Conservation (phyloP, 805 yeast genomes). For the Teunomyces cretensis region DNA sequence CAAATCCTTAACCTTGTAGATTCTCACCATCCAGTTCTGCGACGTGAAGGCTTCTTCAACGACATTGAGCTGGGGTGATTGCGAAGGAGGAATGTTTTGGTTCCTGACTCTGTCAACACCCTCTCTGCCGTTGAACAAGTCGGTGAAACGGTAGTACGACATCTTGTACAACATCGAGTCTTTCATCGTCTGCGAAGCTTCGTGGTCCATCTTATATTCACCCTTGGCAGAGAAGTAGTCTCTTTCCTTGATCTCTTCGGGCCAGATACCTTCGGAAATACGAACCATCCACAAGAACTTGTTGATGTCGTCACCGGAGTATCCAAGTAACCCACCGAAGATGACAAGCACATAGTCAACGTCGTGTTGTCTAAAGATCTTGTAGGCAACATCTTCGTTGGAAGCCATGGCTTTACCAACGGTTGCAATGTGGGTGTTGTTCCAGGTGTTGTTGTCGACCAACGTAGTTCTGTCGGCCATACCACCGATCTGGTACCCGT, state of each 20-base stretch:
- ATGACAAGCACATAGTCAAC: slow-evolving; percentile 92
- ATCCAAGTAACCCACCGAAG: slow-evolving; percentile 93
- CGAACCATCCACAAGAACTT: slow-evolving; percentile 99
- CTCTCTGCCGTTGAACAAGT: slow-evolving; percentile 58
- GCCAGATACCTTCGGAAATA: slow-evolving; percentile 99
- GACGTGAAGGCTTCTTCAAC: slow-evolving; percentile 94
- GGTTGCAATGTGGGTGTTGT: slow-evolving; percentile 97
- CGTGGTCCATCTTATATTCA: slow-evolving; percentile 81
- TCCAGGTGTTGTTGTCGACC: slow-evolving; percentile 99
- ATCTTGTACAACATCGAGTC: slow-evolving; percentile 92
- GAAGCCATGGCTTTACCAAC: slow-evolving; percentile 98
- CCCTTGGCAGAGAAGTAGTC: slow-evolving; percentile 81
- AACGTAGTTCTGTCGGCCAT: slow-evolving; percentile 99
- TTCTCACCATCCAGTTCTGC: slow-evolving; percentile 95
- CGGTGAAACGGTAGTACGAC: slow-evolving; percentile 85
- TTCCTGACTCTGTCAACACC: slow-evolving; percentile 86
- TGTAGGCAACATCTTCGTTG: slow-evolving; percentile 81
- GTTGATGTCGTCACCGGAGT: slow-evolving; percentile 93
- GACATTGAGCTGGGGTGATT: slow-evolving; percentile 58
- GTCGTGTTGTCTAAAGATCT: slow-evolving; percentile 84
- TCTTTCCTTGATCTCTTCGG: slow-evolving; percentile 91
- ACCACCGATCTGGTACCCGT: slow-evolving; percentile 99
- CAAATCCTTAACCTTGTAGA: slow-evolving; percentile 85
- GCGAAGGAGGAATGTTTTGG: slow-evolving; percentile 61
- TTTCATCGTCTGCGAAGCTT: slow-evolving; percentile 82